Conservation (phyloP, 2,329 filamentous ascomycete genomes). For the Colletotrichum sp. region DNA sequence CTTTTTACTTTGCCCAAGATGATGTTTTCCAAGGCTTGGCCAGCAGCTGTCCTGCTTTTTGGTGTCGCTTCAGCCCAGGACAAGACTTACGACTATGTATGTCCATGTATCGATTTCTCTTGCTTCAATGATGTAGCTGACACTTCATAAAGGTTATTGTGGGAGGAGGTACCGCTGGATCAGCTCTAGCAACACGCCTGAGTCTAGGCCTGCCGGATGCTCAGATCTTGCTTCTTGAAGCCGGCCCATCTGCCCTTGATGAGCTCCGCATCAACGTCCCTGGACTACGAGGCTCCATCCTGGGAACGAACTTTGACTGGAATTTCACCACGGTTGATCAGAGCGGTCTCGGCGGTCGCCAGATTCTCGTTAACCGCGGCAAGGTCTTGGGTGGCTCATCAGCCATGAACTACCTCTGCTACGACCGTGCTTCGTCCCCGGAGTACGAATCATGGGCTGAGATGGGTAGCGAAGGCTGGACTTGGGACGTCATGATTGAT, state of each 20-base stretch:
- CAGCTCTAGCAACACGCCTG: constrained; percentile 27
- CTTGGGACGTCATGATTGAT: constrained; percentile 39
- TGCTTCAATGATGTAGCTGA: neutral
- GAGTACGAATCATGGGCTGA: constrained; percentile 43
- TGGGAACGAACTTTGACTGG: constrained; percentile 40
- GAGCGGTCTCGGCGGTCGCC: constrained; percentile 39
- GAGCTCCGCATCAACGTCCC: constrained; percentile 37
- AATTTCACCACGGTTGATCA: constrained; percentile 50
- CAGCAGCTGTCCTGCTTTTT: neutral
- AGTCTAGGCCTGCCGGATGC: constrained; percentile 32
- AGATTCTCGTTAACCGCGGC: constrained; percentile 48
- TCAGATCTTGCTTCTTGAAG: constrained; percentile 34
- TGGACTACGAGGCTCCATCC: constrained; percentile 31
- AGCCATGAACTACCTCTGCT: constrained; percentile 49
- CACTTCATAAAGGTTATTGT: neutral
- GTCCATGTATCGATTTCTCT: neutral
- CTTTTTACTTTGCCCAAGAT: neutral
- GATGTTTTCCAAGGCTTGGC: neutral
- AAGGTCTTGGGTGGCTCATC: constrained; percentile 54
- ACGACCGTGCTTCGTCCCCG: constrained; percentile 37
- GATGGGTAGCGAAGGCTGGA: constrained; percentile 39
- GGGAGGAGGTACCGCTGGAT: neutral
- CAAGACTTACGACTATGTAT: constrained; percentile 27
- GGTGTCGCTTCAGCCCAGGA: neutral
- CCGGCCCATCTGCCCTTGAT: constrained; percentile 30